Percentiles rank a stretch among this genome's conserved stretches.
These are phyloP conservation scores for Alternaria triticimaculans DNA, from an alignment of 2,329 filamentous ascomycete species.

Conservation along the genomic window DNA sequence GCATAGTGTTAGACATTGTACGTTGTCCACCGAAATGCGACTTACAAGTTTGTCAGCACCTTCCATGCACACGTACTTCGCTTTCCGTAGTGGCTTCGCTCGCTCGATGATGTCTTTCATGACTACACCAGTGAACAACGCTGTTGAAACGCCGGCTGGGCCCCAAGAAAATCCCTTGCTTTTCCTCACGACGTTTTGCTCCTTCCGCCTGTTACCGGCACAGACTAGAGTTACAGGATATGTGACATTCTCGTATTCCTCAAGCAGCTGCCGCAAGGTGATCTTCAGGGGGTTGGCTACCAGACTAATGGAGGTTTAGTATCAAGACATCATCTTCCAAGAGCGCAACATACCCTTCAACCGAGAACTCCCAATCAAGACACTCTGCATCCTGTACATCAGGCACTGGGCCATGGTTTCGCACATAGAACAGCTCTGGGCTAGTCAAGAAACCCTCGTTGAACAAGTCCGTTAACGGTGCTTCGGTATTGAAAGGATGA, in stretches of 20 bases:
- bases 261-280: conserved; percentile 73
- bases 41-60: conserved; percentile 78
- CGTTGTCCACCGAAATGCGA: neutral
- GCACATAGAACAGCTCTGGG: conserved; percentile 87
- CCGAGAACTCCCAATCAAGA: conserved; percentile 78
- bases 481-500: conserved; percentile 90
- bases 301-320: conserved; percentile 54
- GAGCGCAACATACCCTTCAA: conserved; percentile 67
- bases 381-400: conserved; percentile 74
- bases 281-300: conserved; percentile 78
- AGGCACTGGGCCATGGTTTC: conserved; percentile 87
- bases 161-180: conserved; percentile 97
- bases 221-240: conserved; percentile 89
- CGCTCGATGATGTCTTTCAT: conserved; percentile 73
- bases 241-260: conserved; percentile 80
- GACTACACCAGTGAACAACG: conserved; percentile 83
- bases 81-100: conserved; percentile 72
- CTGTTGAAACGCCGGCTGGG: conserved; percentile 83
- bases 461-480: conserved; percentile 79
- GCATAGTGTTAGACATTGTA: conserved; percentile 13
- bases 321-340: neutral
- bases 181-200: conserved; percentile 89
- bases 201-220: conserved; percentile 89
- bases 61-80: conserved; percentile 88
- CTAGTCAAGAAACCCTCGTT: conserved; percentile 85